phyloP scores from a whole-genome alignment of 306 rosid species.

The Nissolia schottii region DNA sequence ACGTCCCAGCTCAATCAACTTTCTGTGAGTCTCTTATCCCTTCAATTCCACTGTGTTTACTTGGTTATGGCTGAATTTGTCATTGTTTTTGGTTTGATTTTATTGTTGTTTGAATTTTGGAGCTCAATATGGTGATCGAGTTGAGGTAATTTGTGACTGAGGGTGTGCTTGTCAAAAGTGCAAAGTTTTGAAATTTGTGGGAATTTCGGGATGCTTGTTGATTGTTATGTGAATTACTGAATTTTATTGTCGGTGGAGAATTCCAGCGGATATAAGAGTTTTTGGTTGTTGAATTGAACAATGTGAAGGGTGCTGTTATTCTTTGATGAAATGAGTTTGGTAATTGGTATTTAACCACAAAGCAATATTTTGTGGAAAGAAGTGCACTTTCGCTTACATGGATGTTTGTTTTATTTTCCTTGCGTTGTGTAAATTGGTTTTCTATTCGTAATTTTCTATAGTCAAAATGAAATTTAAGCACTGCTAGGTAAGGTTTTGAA shows the following conservation, averaged over 20 bases:
- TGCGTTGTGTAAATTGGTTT: not conserved
- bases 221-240: not conserved
- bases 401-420: not conserved
- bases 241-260: not conserved
- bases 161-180: not conserved
- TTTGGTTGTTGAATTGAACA: not conserved
- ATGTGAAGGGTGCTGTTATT: not conserved
- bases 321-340: not conserved
- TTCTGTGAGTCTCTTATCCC: constrained; percentile 27
- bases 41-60: not conserved
- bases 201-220: not conserved
- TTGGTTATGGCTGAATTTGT: not conserved
- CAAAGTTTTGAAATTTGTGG: not conserved
- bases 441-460: not conserved
- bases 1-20: constrained; percentile 32
- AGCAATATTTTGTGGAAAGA: not conserved
- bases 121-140: not conserved
- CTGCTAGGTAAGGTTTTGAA: not conserved
- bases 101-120: not conserved
- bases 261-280: not conserved
- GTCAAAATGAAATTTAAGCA: not conserved
- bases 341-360: not conserved
- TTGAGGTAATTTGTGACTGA: not conserved
- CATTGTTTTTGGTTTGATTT: not conserved
- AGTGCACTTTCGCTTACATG: not conserved